Percentiles rank a stretch among this genome's conserved stretches.
phyloP scores from a whole-genome alignment of 257 asterid species.

The Solanum dulcamara region DNA sequence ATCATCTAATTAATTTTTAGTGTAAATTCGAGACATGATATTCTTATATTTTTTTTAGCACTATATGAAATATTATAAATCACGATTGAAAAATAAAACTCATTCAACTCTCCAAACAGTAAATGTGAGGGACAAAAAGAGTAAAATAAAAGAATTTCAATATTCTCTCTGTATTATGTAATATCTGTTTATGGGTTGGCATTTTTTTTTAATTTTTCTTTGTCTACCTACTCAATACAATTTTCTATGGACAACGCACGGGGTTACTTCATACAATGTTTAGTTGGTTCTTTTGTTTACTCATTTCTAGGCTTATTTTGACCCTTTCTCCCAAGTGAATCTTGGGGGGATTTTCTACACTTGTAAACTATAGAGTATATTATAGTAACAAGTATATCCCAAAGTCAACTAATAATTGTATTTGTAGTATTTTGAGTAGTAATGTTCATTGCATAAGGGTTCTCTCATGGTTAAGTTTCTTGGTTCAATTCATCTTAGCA shows the following conservation, averaged over 20 bases:
- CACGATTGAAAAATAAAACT: too few species aligned
- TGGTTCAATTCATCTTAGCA: neutral
- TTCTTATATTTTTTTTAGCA: neutral
- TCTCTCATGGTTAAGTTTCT: neutral
- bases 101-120: neutral
- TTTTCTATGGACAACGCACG: neutral
- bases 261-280: neutral
- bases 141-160: neutral
- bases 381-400: neutral
- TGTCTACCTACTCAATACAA: neutral
- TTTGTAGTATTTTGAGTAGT: neutral
- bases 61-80: too few species aligned
- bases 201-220: neutral
- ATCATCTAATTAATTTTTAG: neutral
- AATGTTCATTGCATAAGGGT: conserved; percentile 4
- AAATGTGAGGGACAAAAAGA: neutral
- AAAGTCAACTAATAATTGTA: neutral
- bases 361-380: neutral
- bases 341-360: neutral
- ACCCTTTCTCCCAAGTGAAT: neutral
- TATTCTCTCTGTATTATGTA: neutral
- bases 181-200: neutral
- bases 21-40: neutral
- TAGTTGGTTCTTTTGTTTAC: neutral
- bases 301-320: conserved; percentile 7